Percentiles rank a stretch among this genome's conserved stretches.
Evolutionary conservation across 164 flowering plant species (phyloP).

Genomic region (Tinospora cordifolia): DNA sequence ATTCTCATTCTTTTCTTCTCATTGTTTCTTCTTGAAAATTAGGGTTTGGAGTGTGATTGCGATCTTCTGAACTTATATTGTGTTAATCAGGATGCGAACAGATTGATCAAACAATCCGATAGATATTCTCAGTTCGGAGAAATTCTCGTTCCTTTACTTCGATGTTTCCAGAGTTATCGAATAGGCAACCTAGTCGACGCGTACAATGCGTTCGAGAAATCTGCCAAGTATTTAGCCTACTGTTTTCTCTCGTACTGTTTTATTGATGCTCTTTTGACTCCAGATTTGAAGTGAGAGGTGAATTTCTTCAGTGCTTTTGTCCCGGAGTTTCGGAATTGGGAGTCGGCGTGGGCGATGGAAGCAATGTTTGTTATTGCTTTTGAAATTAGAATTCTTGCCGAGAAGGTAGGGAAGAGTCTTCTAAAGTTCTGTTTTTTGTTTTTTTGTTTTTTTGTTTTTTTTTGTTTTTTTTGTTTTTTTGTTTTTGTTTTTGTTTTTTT

Average conservation of each 20-base stretch:
- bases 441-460: too few species aligned
- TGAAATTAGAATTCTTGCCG: slow-evolving; percentile 93
- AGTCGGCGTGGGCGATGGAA: slow-evolving; percentile 94
- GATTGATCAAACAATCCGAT: slow-evolving; percentile 66
- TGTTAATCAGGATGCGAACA: slow-evolving; percentile 52
- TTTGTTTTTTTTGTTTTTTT: too few species aligned
- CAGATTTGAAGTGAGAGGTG: not conserved
- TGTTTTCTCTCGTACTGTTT: not conserved
- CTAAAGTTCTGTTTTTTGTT: not conserved
- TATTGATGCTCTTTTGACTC: not conserved
- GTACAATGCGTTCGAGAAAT: slow-evolving; percentile 72
- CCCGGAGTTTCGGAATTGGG: slow-evolving; percentile 97
- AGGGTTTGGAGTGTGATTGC: slow-evolving; percentile 9
- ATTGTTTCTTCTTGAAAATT: not conserved
- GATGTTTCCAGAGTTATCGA: slow-evolving; percentile 61
- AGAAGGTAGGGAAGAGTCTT: slow-evolving; percentile 41
- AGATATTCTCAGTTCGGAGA: slow-evolving; percentile 57
- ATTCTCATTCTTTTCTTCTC: slow-evolving; percentile 2
- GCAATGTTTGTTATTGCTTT: slow-evolving; percentile 62
- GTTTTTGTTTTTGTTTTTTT: too few species aligned
- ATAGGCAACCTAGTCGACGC: slow-evolving; percentile 55
- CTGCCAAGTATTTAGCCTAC: slow-evolving; percentile 48
- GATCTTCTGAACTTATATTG: not conserved
- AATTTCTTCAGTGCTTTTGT: slow-evolving; percentile 63
- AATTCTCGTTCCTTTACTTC: slow-evolving; percentile 47